Conservation (phyloP, 2,329 filamentous ascomycete genomes). For the Aspergillus thermomutatus region DNA sequence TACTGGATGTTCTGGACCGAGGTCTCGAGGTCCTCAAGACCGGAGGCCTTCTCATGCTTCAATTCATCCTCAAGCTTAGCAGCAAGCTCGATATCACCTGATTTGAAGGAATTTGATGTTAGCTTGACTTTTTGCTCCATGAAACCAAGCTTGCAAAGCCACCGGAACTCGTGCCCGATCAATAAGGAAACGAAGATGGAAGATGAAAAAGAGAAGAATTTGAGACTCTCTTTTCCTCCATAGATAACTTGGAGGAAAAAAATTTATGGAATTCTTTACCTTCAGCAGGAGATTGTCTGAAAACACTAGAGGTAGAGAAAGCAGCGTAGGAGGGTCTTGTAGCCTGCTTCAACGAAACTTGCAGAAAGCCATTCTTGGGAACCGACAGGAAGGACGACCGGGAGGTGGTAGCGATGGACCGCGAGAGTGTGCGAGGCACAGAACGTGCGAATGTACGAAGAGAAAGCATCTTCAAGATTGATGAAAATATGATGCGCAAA, state of each 20-base stretch:
- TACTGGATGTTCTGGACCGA: constrained; percentile 88
- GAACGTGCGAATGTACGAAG: constrained; percentile 64
- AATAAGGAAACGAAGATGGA: background rate
- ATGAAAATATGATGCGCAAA: background rate
- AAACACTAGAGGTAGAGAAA: constrained; percentile 44
- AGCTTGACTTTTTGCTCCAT: background rate
- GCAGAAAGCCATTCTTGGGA: constrained; percentile 50
- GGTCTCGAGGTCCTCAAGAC: constrained; percentile 67
- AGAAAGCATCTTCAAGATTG: constrained; percentile 61
- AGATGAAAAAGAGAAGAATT: background rate
- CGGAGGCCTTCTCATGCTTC: constrained; percentile 77
- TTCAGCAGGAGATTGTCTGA: constrained; percentile 45
- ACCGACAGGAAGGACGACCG: constrained; percentile 48
- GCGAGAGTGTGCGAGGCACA: constrained; percentile 61
- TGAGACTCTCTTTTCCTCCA: background rate
- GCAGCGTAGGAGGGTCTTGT: constrained; percentile 41
- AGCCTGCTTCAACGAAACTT: constrained; percentile 47
- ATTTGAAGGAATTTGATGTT: constrained; percentile 2
- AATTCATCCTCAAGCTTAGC: constrained; percentile 84
- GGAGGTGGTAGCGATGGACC: constrained; percentile 52
- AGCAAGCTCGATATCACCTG: constrained; percentile 73
- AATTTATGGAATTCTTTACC: constrained; percentile 30
- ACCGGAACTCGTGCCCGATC: background rate
- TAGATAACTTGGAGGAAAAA: background rate
- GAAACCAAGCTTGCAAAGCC: background rate